Conservation (phyloP, 2,329 filamentous ascomycete genomes). For the Pseudogymnoascus sp. region DNA sequence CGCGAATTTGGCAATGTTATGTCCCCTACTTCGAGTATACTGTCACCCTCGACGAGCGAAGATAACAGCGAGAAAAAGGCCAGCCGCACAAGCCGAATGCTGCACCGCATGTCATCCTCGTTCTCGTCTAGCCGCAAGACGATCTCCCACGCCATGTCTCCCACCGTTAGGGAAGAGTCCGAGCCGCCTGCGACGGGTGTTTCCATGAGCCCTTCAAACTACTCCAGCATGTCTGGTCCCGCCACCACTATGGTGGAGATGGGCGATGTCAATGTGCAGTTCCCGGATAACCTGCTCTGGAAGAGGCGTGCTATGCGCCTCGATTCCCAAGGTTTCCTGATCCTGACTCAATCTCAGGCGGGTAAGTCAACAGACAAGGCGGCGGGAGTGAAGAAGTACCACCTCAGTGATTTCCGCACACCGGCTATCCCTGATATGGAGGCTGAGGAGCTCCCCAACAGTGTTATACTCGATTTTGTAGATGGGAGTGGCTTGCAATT, state of each 20-base stretch:
- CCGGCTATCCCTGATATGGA: conserved; percentile 86
- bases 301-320: conserved; percentile 86
- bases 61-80: conserved; percentile 50
- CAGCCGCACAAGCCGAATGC: conserved; percentile 40
- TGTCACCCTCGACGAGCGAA: conserved; percentile 39
- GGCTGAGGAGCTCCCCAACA: conserved; percentile 86
- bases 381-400: conserved; percentile 67
- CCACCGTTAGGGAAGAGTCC: conserved; percentile 35
- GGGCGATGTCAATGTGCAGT: conserved; percentile 92
- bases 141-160: conserved; percentile 30
- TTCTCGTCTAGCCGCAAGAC: conserved; percentile 39
- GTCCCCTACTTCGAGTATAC: conserved; percentile 35
- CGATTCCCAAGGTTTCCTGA: conserved; percentile 75
- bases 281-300: conserved; percentile 93
- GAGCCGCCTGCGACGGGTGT: conserved; percentile 23
- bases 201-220: conserved; percentile 19
- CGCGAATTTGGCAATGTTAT: conserved; percentile 24
- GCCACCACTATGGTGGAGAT: conserved; percentile 24
- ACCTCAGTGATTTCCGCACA: conserved; percentile 73
- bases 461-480: conserved; percentile 57
- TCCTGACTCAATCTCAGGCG: conserved; percentile 60
- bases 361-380: conserved; percentile 36
- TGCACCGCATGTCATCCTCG: conserved; percentile 61
- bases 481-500: conserved; percentile 59
- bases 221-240: conserved; percentile 39